Evolutionary conservation across 1,139 yeast species (phyloP), one percentile per base, ranked within the genome.

Genomic region (Kurtzmaniella quercitrusa): DNA sequence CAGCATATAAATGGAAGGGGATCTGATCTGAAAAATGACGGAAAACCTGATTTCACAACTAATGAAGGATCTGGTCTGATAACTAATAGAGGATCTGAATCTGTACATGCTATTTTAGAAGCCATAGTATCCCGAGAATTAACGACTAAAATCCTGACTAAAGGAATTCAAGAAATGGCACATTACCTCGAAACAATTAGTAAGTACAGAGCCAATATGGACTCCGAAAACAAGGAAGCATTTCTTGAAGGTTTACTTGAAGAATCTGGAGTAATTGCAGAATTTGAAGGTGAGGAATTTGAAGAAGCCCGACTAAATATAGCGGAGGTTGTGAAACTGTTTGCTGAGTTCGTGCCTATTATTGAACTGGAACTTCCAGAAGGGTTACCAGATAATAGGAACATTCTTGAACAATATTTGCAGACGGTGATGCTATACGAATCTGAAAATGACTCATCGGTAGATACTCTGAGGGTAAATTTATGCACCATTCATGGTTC

Each of bases 401-500:
- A 66, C 25, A 63, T 75, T 41, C 53, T 83, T 18, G 67, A 75
- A 8, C 66, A 70, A 38, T 85, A 85, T 50, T 63, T 87, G 34
- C 75, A 76, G 38, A 78, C 87, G 1, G 67, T 85, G 40, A 79
- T 84, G 5, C 65, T 86, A n/a, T 83, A 75, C 52, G 79, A 62
- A 44, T 54, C 62, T 6, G 58, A 56, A 5, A 50, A 54, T 5
- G 50, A 53, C 3, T 27, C 34, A 9, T 15, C 16, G 2, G 37
- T 12, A 5, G 41, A 38, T 10, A 33, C 42, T 1, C 44, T 46
- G 15, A 48, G 47, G 21, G 73, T 78, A 0, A 58, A 76, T 42
- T 41, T 75, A 1, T 82, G 91, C 0, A 93, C 98, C 0, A 85
- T 93, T 12, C 98, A 93, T 60, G 89, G 91, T 0, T 81, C 98